Percentiles rank a stretch among this genome's conserved stretches.
phyloP scores from a whole-genome alignment of 805 yeast species.

The Metschnikowia sp. region DNA sequence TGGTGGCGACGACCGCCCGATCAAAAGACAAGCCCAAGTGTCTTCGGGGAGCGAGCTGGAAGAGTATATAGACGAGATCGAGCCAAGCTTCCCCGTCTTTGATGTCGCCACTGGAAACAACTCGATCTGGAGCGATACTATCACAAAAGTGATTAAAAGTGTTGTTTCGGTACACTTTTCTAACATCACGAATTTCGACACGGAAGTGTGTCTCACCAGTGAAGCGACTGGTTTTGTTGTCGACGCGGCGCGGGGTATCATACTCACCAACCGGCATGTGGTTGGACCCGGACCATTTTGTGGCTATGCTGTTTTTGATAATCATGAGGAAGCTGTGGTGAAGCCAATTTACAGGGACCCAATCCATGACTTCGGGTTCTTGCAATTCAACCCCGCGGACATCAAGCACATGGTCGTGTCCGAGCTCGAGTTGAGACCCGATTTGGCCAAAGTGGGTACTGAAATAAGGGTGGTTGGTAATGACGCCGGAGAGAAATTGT shows the following conservation, averaged over 20 bases:
- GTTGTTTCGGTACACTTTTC: slow-evolving; percentile 90
- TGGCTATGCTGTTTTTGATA: slow-evolving; percentile 89
- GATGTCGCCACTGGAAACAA: slow-evolving; percentile 19
- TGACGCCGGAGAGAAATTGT: slow-evolving; percentile 92
- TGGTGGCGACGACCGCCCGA: slow-evolving; percentile 9
- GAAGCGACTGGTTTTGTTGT: slow-evolving; percentile 98
- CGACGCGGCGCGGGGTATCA: slow-evolving; percentile 75
- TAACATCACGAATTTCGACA: slow-evolving; percentile 82
- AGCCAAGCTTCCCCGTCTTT: slow-evolving; percentile 9
- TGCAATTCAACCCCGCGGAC: slow-evolving; percentile 67
- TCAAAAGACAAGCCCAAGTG: slow-evolving; percentile 10
- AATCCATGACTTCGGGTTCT: slow-evolving; percentile 90
- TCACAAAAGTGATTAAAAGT: slow-evolving; percentile 73
- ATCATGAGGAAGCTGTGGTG: slow-evolving; percentile 89
- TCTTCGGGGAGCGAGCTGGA: slow-evolving; percentile 14
- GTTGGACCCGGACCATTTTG: slow-evolving; percentile 94
- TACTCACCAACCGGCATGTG: slow-evolving; percentile 89
- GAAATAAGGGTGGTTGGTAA: slow-evolving; percentile 95
- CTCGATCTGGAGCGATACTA: slow-evolving; percentile 69
- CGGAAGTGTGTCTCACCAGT: slow-evolving; percentile 73
- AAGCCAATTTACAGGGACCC: slow-evolving; percentile 89
- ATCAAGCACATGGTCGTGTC: slow-evolving; percentile 72
- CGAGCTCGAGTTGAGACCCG: slow-evolving; percentile 70
- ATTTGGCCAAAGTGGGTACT: slow-evolving; percentile 83
- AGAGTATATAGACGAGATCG: slow-evolving; percentile 7